These are phyloP conservation scores for Scedosporium boydii DNA, from an alignment of 2,329 filamentous ascomycete genomes.

Conservation along the genomic window DNA sequence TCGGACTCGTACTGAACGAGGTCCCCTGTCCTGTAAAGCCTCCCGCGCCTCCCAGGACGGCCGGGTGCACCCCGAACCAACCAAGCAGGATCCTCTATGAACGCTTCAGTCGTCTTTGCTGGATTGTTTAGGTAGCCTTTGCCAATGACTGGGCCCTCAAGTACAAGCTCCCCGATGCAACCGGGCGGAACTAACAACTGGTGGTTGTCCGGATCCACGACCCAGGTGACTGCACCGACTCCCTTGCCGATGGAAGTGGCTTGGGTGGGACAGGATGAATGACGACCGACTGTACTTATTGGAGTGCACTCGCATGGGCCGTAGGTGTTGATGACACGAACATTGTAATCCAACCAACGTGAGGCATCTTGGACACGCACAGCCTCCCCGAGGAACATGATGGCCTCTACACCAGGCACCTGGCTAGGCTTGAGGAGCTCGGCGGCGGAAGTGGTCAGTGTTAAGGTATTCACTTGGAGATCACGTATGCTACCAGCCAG, in stretches of 20 bases:
- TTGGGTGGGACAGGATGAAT: conserved; percentile 14
- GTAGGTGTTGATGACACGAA: conserved; percentile 40
- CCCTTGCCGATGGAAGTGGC: too few species aligned
- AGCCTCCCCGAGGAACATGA: conserved; percentile 41
- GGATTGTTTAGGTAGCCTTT: conserved; percentile 50
- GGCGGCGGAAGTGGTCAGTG: conserved; percentile 41
- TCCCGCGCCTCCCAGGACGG: conserved; percentile 9
- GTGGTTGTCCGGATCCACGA: conserved; percentile 37
- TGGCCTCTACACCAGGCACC: conserved; percentile 33
- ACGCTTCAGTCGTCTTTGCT: conserved; percentile 46
- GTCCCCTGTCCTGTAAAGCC: conserved; percentile 35
- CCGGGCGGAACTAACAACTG: conserved; percentile 37
- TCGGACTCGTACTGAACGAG: conserved; percentile 37
- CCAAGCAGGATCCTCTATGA: conserved; percentile 47
- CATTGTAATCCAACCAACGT: conserved; percentile 32
- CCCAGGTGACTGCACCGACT: conserved; percentile 23
- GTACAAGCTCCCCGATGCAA: conserved; percentile 38
- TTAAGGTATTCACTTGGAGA: conserved; percentile 35
- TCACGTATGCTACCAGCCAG: conserved; percentile 33
- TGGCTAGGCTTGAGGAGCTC: conserved; percentile 34
- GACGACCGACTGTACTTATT: conserved; percentile 37
- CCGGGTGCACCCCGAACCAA: conserved; percentile 30
- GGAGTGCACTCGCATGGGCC: conserved; percentile 46
- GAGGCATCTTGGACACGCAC: conserved; percentile 40
- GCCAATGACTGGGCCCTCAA: conserved; percentile 50